These are phyloP conservation scores for Ophiocordyceps camponoti-floridani DNA, from an alignment of 2,329 filamentous ascomycete species.

Conservation along the genomic window DNA sequence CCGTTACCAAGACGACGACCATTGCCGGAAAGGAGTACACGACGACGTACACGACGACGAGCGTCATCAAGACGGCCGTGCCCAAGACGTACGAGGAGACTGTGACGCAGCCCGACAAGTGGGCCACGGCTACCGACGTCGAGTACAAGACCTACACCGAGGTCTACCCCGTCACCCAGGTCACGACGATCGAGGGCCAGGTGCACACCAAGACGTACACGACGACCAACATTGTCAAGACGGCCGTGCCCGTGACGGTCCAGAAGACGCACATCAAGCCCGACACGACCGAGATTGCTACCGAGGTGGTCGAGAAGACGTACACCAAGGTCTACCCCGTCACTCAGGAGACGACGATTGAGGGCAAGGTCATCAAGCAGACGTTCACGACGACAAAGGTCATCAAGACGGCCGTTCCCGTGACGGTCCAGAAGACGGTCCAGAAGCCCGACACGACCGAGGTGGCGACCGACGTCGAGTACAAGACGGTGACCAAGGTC, in stretches of 20 bases:
- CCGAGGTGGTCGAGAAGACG: constrained; percentile 19
- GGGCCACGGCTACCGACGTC: constrained; percentile 14
- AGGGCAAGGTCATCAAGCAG: constrained; percentile 17
- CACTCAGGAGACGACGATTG: constrained; percentile 24
- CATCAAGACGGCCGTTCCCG: constrained; percentile 1
- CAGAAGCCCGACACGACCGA: constrained; percentile 2
- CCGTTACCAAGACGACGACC: constrained; percentile 18
- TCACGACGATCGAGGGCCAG: constrained; percentile 11
- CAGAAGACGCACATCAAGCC: constrained; percentile 13
- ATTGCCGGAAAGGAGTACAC: constrained; percentile 7
- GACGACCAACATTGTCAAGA: constrained; percentile 8
- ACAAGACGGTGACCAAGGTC: constrained; percentile 23
- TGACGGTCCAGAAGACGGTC: constrained; percentile 15
- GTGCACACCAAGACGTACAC: constrained; percentile 7
- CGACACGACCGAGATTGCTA: constrained; percentile 13
- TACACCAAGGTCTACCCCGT: constrained; percentile 24
- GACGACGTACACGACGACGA: constrained; percentile 8
- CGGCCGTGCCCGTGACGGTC: constrained; percentile 11
- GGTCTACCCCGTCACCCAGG: constrained; percentile 21
- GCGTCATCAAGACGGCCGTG: constrained; percentile 10
- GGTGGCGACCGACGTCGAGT: constrained; percentile 6
- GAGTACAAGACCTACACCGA: constrained; percentile 23
- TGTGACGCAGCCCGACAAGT: constrained; percentile 13
- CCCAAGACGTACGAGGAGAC: constrained; percentile 13
- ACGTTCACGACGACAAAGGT: constrained; percentile 18